Percentiles rank a stretch among this genome's conserved stretches.
Evolutionary conservation across 1,284 basidiomycete species (phyloP).

Genomic region (Ustilago bromivora): DNA sequence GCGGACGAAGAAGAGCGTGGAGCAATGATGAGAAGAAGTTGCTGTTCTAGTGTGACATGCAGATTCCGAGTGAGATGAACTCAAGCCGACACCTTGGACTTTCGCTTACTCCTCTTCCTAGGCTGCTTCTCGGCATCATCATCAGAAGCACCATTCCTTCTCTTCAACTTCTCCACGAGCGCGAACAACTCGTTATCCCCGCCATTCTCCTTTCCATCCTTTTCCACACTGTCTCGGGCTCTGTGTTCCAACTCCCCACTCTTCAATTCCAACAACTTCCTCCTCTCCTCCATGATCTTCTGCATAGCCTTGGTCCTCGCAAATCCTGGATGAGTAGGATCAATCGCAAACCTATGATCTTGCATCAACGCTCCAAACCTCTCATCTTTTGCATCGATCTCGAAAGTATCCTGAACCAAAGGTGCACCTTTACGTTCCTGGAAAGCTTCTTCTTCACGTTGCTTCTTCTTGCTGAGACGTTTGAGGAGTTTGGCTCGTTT

Average conservation of each 20-base stretch:
- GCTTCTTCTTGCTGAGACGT: constrained; percentile 55
- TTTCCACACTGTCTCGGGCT: background rate
- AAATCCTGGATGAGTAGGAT: constrained; percentile 84
- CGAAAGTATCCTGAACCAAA: constrained; percentile 73
- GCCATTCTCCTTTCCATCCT: background rate
- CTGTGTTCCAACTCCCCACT: constrained; percentile 3
- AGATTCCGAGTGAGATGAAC: background rate
- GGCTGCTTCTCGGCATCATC: constrained; percentile 6
- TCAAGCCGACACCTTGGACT: constrained; percentile 1
- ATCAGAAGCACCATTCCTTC: constrained; percentile 15
- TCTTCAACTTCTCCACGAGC: constrained; percentile 44
- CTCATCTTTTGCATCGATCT: constrained; percentile 85
- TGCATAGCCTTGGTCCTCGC: constrained; percentile 67
- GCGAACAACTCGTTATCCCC: constrained; percentile 27
- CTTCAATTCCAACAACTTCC: constrained; percentile 31
- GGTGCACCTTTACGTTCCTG: constrained; percentile 70
- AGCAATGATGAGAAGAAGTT: background rate
- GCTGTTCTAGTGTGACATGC: background rate
- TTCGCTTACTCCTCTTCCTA: constrained; percentile 31
- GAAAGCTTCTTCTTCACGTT: constrained; percentile 41
- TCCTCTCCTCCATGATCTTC: constrained; percentile 59
- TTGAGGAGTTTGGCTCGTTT: constrained; percentile 56
- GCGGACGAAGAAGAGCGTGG: background rate
- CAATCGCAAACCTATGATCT: constrained; percentile 92
- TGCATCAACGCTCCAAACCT: constrained; percentile 90